These are phyloP conservation scores for Salix brachista DNA, from an alignment of 345 rosid species.

Conservation along the genomic window DNA sequence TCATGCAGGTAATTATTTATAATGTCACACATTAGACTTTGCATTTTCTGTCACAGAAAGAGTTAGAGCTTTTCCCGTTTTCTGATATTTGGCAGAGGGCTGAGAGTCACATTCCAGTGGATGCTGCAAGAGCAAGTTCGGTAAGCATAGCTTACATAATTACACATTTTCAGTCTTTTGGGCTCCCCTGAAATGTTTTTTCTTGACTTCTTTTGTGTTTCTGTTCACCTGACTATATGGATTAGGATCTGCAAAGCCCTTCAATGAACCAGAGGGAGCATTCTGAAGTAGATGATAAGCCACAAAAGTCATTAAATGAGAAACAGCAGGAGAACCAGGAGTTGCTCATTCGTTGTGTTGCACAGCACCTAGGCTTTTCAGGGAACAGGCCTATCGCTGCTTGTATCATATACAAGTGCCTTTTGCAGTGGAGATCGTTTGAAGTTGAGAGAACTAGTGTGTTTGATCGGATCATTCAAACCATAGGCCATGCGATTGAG, in stretches of 20 bases:
- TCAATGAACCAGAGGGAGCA: conserved; percentile 67
- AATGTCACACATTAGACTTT: not conserved
- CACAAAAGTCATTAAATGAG: conserved; percentile 84
- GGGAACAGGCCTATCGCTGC: conserved; percentile 83
- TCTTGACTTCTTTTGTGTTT: conserved; percentile 2
- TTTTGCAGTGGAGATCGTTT: conserved; percentile 93
- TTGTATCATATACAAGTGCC: conserved; percentile 88
- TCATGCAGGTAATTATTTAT: conserved; percentile 54
- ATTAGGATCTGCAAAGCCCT: conserved; percentile 71
- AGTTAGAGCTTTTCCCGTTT: conserved; percentile 13
- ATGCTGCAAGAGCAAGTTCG: conserved; percentile 46
- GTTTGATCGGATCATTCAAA: conserved; percentile 89
- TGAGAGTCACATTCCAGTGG: conserved; percentile 60
- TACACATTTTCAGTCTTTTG: not conserved
- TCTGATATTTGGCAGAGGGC: conserved; percentile 51
- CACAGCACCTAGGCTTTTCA: conserved; percentile 79
- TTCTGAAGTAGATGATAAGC: conserved; percentile 69
- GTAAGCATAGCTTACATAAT: conserved; percentile 28
- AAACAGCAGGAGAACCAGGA: conserved; percentile 97
- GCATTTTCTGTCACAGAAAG: not conserved
- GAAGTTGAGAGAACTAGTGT: conserved; percentile 92
- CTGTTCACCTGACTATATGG: conserved; percentile 13
- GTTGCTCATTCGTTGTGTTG: conserved; percentile 84
- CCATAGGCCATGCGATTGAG: conserved; percentile 89
- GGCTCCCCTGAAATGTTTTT: not conserved